phyloP scores from a whole-genome alignment of 495 filamentous ascomycete genomes.

The Podospora comata region DNA sequence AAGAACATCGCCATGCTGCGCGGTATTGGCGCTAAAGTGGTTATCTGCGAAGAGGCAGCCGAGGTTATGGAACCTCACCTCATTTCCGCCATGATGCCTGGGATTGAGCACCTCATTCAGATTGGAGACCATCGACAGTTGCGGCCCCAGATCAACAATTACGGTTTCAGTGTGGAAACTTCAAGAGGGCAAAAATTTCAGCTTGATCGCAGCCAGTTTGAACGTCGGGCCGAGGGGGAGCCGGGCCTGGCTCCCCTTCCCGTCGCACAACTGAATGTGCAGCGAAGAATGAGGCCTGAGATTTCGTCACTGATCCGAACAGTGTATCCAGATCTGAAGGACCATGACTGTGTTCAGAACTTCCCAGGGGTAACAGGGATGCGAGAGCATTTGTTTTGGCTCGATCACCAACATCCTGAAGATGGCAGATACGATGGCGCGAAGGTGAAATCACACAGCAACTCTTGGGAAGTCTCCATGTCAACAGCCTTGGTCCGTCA shows the following conservation, averaged over 20 bases:
- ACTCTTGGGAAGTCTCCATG: slow-evolving; percentile 67
- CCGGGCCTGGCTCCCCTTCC: slow-evolving; percentile 19
- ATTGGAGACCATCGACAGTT: slow-evolving; percentile 79
- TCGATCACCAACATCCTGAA: slow-evolving; percentile 63
- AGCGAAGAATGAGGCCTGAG: slow-evolving; percentile 62
- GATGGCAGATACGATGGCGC: slow-evolving; percentile 41
- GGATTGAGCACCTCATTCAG: slow-evolving; percentile 67
- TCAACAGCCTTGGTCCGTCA: slow-evolving; percentile 63
- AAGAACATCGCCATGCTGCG: slow-evolving; percentile 60
- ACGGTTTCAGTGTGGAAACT: slow-evolving; percentile 28
- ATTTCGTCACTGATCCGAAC: slow-evolving; percentile 60
- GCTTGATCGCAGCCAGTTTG: slow-evolving; percentile 33
- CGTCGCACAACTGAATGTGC: slow-evolving; percentile 49
- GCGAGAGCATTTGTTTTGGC: slow-evolving; percentile 66
- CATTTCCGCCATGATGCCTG: slow-evolving; percentile 64
- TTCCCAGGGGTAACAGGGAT: slow-evolving; percentile 66
- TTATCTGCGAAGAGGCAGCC: slow-evolving; percentile 75
- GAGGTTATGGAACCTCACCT: slow-evolving; percentile 73
- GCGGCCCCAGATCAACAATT: slow-evolving; percentile 49
- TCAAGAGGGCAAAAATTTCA: slow-evolving; percentile 19
- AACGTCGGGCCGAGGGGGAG: slow-evolving; percentile 28
- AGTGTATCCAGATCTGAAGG: slow-evolving; percentile 64
- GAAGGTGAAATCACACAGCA: slow-evolving; percentile 58
- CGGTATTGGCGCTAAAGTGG: slow-evolving; percentile 59
- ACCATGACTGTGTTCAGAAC: slow-evolving; percentile 47